Conservation (phyloP, 257 asterid species). For the Dorcoceras hygrometricum region DNA sequence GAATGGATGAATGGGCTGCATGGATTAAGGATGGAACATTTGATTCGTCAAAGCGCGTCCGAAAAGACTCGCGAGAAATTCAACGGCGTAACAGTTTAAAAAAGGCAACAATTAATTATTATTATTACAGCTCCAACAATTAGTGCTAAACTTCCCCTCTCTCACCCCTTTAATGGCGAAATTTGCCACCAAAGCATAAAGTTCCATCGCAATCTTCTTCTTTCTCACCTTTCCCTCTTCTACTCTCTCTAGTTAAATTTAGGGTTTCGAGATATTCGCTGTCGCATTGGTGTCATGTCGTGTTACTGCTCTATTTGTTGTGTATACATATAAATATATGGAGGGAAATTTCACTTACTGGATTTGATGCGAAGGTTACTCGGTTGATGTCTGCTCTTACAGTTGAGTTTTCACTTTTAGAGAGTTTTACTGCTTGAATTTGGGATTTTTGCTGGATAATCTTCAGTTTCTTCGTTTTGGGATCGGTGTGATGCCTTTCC, state of each 20-base stretch:
- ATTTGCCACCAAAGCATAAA: background rate
- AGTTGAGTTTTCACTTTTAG: slow-evolving; percentile 16
- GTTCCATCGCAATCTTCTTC: background rate
- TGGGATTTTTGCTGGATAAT: slow-evolving; percentile 8
- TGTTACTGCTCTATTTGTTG: slow-evolving; percentile 5
- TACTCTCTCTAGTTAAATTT: background rate
- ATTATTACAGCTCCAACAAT: background rate
- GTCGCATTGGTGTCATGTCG: slow-evolving; percentile 2
- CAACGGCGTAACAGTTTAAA: slow-evolving; percentile 25
- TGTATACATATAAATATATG: no score
- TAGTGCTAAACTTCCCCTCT: background rate
- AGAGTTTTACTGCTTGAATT: slow-evolving; percentile 19
- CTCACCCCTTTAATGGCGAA: slow-evolving; percentile 15
- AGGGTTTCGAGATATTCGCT: slow-evolving; percentile 3
- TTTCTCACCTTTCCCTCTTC: background rate
- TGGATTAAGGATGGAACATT: background rate
- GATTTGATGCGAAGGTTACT: slow-evolving; percentile 27
- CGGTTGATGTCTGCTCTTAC: slow-evolving; percentile 19
- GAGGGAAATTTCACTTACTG: slow-evolving; percentile 18
- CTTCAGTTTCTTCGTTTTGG: slow-evolving; percentile 10
- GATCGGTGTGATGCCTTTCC: slow-evolving; percentile 36
- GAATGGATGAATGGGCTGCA: background rate
- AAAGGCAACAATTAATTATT: slow-evolving; percentile 4
- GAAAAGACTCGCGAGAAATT: slow-evolving; percentile 17
- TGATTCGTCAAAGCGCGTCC: background rate